Evolutionary conservation across 495 filamentous ascomycete genomes (phyloP).

Genomic region (Trichoderma parareesei): DNA sequence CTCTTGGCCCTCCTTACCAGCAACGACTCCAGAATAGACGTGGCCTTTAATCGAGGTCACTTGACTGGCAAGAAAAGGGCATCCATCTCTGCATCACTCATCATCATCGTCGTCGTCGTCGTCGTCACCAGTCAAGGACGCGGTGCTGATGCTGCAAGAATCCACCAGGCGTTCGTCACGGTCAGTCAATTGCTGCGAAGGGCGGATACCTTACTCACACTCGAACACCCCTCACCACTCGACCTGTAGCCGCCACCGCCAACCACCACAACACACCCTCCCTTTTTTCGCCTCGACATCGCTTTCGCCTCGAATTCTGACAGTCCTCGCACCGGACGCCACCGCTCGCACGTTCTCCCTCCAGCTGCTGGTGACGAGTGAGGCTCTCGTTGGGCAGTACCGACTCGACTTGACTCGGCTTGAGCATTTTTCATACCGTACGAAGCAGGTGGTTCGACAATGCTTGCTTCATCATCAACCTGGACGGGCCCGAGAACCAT

Average conservation of each 20-base stretch:
- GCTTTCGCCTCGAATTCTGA: neutral
- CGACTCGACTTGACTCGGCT: too few species aligned
- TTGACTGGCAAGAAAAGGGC: neutral
- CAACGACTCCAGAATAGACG: neutral
- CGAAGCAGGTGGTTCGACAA: neutral
- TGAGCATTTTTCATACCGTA: neutral
- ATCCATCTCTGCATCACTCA: neutral
- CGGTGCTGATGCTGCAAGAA: too few species aligned
- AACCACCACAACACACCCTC: neutral
- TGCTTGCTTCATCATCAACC: neutral
- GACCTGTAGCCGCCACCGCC: neutral
- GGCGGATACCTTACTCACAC: neutral
- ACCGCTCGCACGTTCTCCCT: neutral
- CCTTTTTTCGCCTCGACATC: neutral
- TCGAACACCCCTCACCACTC: neutral
- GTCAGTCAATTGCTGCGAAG: slow-evolving; percentile 1
- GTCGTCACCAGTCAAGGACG: neutral
- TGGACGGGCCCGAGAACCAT: neutral
- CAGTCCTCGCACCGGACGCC: neutral
- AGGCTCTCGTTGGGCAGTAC: neutral
- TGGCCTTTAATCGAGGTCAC: neutral
- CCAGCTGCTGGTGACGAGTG: neutral
- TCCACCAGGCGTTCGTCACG: too few species aligned
- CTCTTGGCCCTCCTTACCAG: neutral
- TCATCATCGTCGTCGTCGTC: neutral